Percentiles rank a stretch among this genome's conserved stretches.
Evolutionary conservation across 306 rosid genomes (phyloP).

Genomic region (Calophaca sinica): DNA sequence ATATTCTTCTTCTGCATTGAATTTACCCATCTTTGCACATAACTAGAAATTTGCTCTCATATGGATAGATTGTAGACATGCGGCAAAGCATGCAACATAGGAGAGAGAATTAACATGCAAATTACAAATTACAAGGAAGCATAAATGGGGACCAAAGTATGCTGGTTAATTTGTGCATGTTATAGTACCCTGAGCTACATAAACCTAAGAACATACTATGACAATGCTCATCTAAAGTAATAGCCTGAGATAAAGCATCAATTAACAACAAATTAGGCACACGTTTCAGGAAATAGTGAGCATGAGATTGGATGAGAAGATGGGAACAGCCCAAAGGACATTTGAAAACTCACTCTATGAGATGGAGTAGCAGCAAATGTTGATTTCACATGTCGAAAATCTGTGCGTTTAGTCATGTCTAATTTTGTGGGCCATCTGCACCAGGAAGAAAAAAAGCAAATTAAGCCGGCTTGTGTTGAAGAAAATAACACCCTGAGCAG

Average conservation of each 20-base stretch:
- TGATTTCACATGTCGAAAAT: conserved; percentile 80
- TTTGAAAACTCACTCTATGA: conserved; percentile 70
- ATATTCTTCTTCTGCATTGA: neutral
- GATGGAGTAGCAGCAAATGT: conserved; percentile 82
- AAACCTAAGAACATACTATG: conserved; percentile 33
- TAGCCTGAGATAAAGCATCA: conserved; percentile 34
- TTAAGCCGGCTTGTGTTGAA: conserved; percentile 12
- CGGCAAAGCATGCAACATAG: neutral
- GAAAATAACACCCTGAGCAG: conserved; percentile 34
- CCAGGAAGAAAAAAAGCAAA: conserved; percentile 45
- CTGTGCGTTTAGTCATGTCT: conserved; percentile 97
- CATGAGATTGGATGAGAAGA: conserved; percentile 26
- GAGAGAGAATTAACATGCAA: conserved; percentile 5
- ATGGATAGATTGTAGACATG: neutral
- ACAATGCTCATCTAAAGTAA: conserved; percentile 21
- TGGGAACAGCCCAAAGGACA: conserved; percentile 31
- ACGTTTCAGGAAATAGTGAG: conserved; percentile 27
- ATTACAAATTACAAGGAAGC: conserved; percentile 38
- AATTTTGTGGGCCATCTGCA: conserved; percentile 93
- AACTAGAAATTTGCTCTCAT: neutral
- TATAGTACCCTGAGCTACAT: conserved; percentile 16
- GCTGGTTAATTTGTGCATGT: conserved; percentile 2
- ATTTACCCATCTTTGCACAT: conserved; percentile 10
- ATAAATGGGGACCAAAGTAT: conserved; percentile 26
- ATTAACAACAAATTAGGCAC: conserved; percentile 5